Conservation (phyloP, 2,329 filamentous ascomycete genomes). For the Colletotrichum salicis region DNA sequence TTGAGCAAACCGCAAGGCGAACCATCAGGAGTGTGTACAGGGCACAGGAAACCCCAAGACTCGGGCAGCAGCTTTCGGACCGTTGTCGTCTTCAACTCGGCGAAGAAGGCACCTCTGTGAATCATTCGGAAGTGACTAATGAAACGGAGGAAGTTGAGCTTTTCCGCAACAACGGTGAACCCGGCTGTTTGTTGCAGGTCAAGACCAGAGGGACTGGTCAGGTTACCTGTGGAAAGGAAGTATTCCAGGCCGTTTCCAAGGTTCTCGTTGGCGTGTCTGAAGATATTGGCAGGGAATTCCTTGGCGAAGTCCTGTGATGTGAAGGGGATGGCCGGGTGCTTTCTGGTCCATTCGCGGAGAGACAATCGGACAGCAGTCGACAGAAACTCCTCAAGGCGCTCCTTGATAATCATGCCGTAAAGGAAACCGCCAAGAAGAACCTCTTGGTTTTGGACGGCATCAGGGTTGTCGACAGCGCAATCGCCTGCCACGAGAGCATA, state of each 20-base stretch:
- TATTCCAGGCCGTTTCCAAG: slow-evolving; percentile 90
- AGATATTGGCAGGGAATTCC: slow-evolving; percentile 82
- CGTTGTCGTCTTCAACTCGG: slow-evolving; percentile 95
- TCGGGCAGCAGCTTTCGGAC: slow-evolving; percentile 95
- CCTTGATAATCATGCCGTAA: slow-evolving; percentile 95
- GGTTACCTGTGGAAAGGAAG: slow-evolving; percentile 94
- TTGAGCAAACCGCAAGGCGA: slow-evolving; percentile 93
- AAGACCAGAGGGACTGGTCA: slow-evolving; percentile 89
- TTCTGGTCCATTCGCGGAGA: slow-evolving; percentile 67
- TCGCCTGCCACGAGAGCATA: slow-evolving; percentile 94
- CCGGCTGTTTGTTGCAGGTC: slow-evolving; percentile 95
- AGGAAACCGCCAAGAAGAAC: slow-evolving; percentile 92
- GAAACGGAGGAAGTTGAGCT: slow-evolving; percentile 98
- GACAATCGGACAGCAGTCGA: slow-evolving; percentile 61
- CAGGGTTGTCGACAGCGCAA: slow-evolving; percentile 93
- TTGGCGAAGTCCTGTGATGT: slow-evolving; percentile 80
- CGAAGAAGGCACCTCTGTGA: slow-evolving; percentile 98
- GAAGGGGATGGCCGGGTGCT: slow-evolving; percentile 74
- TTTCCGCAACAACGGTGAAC: slow-evolving; percentile 96
- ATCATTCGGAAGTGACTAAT: slow-evolving; percentile 99
- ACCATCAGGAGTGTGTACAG: slow-evolving; percentile 97
- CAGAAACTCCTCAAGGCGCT: slow-evolving; percentile 90
- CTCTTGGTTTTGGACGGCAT: slow-evolving; percentile 96
- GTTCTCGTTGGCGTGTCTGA: slow-evolving; percentile 87
- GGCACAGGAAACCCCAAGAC: slow-evolving; percentile 97